Conservation (phyloP, 495 filamentous ascomycete genomes). For the Glonium stellatum region DNA sequence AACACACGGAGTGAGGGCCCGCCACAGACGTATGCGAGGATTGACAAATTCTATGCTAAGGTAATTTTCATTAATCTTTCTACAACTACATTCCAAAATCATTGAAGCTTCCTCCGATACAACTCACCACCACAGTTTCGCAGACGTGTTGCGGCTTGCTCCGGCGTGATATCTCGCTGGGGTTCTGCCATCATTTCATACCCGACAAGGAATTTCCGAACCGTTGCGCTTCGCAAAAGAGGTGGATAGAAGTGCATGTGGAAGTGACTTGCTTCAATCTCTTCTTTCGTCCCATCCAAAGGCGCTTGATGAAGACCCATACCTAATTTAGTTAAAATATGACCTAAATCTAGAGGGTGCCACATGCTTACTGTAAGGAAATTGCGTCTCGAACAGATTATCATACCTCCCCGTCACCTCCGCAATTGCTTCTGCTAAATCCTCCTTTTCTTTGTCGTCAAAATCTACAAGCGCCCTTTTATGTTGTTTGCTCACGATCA, state of each 20-base stretch:
- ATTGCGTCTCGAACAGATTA: slow-evolving; percentile 93
- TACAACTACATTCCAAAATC: neutral
- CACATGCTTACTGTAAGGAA: slow-evolving; percentile 71
- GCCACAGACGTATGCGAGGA: neutral
- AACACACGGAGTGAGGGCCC: no score
- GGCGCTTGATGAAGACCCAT: slow-evolving; percentile 91
- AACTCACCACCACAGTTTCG: slow-evolving; percentile 70
- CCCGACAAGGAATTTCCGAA: slow-evolving; percentile 91
- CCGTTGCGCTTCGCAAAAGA: slow-evolving; percentile 82
- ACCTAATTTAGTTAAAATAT: slow-evolving; percentile 29
- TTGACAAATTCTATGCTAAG: neutral
- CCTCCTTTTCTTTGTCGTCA: slow-evolving; percentile 53
- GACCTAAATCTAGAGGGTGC: neutral
- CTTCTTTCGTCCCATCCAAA: slow-evolving; percentile 72
- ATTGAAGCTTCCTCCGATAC: slow-evolving; percentile 61
- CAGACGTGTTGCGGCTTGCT: slow-evolving; percentile 80
- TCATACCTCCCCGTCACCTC: slow-evolving; percentile 88
- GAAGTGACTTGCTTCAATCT: slow-evolving; percentile 79
- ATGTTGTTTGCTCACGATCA: slow-evolving; percentile 78
- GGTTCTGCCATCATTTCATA: slow-evolving; percentile 96
- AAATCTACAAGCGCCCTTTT: slow-evolving; percentile 78
- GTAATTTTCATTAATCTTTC: neutral
- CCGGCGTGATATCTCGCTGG: slow-evolving; percentile 94
- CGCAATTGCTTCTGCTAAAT: slow-evolving; percentile 74
- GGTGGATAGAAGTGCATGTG: slow-evolving; percentile 98